phyloP scores from a whole-genome alignment of 2,329 filamentous ascomycete species.

The Microascus cirrosus region DNA sequence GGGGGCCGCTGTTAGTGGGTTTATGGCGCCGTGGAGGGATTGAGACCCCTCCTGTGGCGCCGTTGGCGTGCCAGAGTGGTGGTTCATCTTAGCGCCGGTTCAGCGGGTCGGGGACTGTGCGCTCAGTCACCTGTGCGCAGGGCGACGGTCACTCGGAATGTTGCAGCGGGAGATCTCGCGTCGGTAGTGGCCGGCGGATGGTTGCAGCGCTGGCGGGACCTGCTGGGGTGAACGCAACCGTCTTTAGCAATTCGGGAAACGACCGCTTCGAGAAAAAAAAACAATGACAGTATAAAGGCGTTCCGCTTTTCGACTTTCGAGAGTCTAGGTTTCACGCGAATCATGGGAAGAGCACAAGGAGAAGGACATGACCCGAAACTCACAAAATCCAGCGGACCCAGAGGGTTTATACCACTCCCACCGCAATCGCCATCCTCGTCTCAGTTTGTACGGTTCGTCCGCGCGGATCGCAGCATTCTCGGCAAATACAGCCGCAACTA shows the following conservation, averaged over 20 bases:
- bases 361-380: neutral
- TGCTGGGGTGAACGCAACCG: neutral
- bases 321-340: neutral
- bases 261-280: neutral
- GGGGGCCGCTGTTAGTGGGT: neutral
- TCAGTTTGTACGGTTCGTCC: neutral
- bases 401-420: slow-evolving; percentile 1
- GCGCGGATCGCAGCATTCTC: neutral
- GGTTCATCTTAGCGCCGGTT: too few relatives aligned
- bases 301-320: neutral
- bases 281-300: neutral
- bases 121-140: too few relatives aligned
- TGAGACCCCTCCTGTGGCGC: neutral
- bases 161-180: neutral
- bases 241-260: too few relatives aligned
- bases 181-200: neutral
- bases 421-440: neutral
- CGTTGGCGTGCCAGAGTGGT: neutral
- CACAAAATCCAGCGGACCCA: neutral
- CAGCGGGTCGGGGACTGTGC: too few relatives aligned
- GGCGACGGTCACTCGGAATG: neutral
- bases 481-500: neutral
- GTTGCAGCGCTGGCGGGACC: neutral
- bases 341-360: neutral
- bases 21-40: neutral